Conservation (phyloP, 805 yeast genomes). For the Starmerella asiatica region DNA sequence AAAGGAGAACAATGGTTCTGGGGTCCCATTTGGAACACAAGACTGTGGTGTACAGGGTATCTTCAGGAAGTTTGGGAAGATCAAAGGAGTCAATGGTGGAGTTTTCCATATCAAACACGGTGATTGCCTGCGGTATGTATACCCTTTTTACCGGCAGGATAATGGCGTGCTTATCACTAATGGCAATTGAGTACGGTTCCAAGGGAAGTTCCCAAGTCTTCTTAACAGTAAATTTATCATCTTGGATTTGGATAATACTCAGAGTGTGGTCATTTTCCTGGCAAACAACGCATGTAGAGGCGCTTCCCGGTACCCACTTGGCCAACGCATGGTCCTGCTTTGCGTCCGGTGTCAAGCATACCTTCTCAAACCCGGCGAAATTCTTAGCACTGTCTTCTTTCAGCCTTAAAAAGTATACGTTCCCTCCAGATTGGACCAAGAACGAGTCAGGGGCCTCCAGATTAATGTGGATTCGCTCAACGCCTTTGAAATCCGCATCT, state of each 20-base stretch:
- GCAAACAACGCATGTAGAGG: not conserved
- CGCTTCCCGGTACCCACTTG: not conserved
- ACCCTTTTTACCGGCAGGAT: conserved; percentile 4
- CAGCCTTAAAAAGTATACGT: not conserved
- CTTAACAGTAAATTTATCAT: not conserved
- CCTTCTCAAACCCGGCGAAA: not conserved
- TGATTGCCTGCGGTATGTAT: conserved; percentile 1
- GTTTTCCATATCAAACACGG: conserved; percentile 1
- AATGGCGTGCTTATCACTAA: not conserved
- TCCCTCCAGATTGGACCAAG: not conserved
- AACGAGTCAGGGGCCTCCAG: not conserved
- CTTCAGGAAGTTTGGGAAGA: not conserved
- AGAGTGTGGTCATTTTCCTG: not conserved
- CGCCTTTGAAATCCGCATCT: not conserved
- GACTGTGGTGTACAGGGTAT: conserved; percentile 2
- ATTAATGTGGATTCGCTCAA: not conserved
- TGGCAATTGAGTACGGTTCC: not conserved
- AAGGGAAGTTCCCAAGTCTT: not conserved
- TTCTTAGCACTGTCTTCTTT: not conserved
- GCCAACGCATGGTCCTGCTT: not conserved
- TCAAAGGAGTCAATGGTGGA: not conserved
- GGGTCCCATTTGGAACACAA: conserved; percentile 9
- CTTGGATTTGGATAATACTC: not conserved
- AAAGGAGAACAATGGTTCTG: conserved; percentile 5
- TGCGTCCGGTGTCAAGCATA: not conserved